Base-by-base conservation (phyloP, 2,329 filamentous ascomycete species). In the Fonsecaea erecta region DNA sequence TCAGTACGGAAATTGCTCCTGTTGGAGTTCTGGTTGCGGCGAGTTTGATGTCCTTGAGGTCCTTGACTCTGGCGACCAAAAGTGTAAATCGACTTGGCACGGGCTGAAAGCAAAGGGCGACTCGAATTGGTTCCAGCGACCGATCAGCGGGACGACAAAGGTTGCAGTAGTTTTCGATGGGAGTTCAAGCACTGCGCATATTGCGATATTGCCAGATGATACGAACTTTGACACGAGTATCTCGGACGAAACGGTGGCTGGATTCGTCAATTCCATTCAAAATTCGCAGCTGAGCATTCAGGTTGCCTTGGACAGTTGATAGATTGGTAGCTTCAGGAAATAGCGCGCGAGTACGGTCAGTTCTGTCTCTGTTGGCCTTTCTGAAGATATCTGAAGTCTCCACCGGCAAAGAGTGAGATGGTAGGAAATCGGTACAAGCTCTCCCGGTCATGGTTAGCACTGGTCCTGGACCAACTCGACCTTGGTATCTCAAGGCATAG, bases 41-140 rank as follows among this genome's bases (percentile, higher is more conserved):
- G 91, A 94, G 78, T 85, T 90, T 67, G 91, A 94, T 73, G 82
- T 93, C 60, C 88, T 89, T 72, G 91, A 93, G 78, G 83, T 91
- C 26, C 85, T 93, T 46, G 81, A 84, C 66, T 75, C 82, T 0
- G 90, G 90, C 30, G 86, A 89, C 74, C 82, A 79, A 51, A 86
- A 86, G 73, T 85, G 86, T 77, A 92, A 90, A 79, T 88, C 86
- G 43, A 91, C 89, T 16, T 81, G 92, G 71, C 90, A 93, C 77
- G 75, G 74, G 18, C 62, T 64, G 48, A 84, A 86, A 69, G 80
- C 85, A 30, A 88, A 85, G 35, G 89, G 90, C 59, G 86, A 87
- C 74, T 87, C 85, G 32, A 86, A 93, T 77, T 93, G 88, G 79
- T 90, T 94, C 75, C 78, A 81, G 48, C 87, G 91, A 32, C 91